Evolutionary conservation across 495 filamentous ascomycete species (phyloP).

Genomic region (Talaromyces wortmannii): DNA sequence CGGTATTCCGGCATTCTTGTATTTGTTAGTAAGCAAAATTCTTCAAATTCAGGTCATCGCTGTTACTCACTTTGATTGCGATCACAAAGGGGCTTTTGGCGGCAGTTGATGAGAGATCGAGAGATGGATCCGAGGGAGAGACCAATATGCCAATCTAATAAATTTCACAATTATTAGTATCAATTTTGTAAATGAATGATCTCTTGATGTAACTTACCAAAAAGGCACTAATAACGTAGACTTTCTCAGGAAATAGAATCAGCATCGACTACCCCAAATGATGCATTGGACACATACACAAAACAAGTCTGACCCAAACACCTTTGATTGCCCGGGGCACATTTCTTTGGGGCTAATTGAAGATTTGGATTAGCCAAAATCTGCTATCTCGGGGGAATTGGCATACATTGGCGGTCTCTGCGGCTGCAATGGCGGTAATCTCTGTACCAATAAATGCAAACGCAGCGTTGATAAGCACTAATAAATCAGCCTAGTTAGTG

Average conservation of each 20-base stretch:
- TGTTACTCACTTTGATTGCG: conserved; percentile 8
- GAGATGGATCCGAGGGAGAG: conserved; percentile 43
- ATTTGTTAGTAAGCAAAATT: no score
- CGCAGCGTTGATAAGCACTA: conserved; percentile 29
- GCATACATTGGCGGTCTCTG: conserved; percentile 59
- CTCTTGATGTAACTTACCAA: conserved; percentile 37
- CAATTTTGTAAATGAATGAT: conserved; percentile 10
- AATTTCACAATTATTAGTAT: conserved; percentile 32
- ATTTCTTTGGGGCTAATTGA: conserved; percentile 12
- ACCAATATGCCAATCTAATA: conserved; percentile 34
- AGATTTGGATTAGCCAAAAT: background rate
- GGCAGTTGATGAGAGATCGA: conserved; percentile 39
- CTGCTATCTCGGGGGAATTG: background rate
- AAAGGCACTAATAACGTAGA: conserved; percentile 49
- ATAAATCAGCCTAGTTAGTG: conserved; percentile 4
- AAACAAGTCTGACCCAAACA: conserved; percentile 15
- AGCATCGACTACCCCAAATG: background rate
- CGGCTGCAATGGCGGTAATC: conserved; percentile 66
- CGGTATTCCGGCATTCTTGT: conserved; percentile 48
- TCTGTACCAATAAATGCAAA: conserved; percentile 57
- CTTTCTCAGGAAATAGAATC: conserved; percentile 17
- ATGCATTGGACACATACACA: conserved; percentile 6
- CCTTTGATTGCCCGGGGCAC: conserved; percentile 14
- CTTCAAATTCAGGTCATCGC: background rate
- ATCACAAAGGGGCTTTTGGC: conserved; percentile 35